A percentile compares a stretch with the other conserved stretches of the same genome.
These are phyloP conservation scores for Corymbia maculata DNA, from an alignment of 345 rosid species.

Conservation along the genomic window DNA sequence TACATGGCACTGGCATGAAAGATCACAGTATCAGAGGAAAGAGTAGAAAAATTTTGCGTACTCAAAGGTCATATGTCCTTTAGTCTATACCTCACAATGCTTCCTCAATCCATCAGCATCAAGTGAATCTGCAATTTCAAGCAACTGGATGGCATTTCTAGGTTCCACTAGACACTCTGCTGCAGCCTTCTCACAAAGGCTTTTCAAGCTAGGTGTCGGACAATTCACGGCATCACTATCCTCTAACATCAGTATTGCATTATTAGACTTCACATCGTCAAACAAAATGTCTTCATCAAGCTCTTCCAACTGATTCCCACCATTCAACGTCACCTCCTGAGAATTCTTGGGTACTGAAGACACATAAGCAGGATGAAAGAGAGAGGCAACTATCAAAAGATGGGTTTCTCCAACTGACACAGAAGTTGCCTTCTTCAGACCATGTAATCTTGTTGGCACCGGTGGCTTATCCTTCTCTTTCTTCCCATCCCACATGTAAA, in stretches of 20 bases:
- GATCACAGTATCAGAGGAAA: background rate
- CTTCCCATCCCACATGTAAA: conserved; percentile 92
- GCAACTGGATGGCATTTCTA: conserved; percentile 72
- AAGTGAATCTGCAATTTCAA: conserved; percentile 94
- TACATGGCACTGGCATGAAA: background rate
- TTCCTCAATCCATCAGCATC: conserved; percentile 75
- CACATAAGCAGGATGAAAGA: conserved; percentile 69
- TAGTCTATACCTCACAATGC: conserved; percentile 71
- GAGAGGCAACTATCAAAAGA: conserved; percentile 69
- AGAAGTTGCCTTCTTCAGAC: conserved; percentile 76
- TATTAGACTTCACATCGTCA: conserved; percentile 29
- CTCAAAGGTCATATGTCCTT: background rate
- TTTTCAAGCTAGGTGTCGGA: conserved; percentile 61
- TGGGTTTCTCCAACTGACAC: conserved; percentile 97
- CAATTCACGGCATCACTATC: conserved; percentile 16
- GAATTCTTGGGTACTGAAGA: conserved; percentile 16
- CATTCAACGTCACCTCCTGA: conserved; percentile 19
- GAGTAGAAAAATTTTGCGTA: background rate
- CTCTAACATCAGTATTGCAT: conserved; percentile 4
- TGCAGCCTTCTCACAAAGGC: conserved; percentile 86
- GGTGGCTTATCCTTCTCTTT: conserved; percentile 46
- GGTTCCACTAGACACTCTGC: conserved; percentile 92
- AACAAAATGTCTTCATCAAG: conserved; percentile 58
- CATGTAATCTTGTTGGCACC: conserved; percentile 56
- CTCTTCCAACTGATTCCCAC: conserved; percentile 31